A percentile compares a stretch with the other conserved stretches of the same genome.
phyloP scores from a whole-genome alignment of 805 yeast genomes.

The Starmerella asiatica region DNA sequence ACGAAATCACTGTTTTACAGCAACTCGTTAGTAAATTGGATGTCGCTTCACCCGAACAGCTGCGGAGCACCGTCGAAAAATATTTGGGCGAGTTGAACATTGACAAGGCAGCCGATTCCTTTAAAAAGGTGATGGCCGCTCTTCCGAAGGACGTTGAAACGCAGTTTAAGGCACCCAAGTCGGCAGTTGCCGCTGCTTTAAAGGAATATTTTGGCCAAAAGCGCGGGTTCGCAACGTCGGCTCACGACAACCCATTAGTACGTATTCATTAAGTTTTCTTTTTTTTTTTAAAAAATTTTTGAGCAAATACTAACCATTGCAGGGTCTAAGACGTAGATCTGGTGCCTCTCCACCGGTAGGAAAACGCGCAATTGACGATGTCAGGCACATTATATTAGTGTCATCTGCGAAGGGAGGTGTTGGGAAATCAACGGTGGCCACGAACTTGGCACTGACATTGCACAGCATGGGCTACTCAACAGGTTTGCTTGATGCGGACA shows the following conservation, averaged over 20 bases:
- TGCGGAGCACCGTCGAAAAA: slow-evolving; percentile 26
- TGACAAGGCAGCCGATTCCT: slow-evolving; percentile 10
- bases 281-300: neutral
- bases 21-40: slow-evolving; percentile 33
- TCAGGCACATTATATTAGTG: slow-evolving; percentile 47
- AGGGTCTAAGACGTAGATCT: slow-evolving; percentile 34
- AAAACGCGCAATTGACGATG: slow-evolving; percentile 42
- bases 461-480: slow-evolving; percentile 40
- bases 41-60: slow-evolving; percentile 36
- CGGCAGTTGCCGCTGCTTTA: slow-evolving; percentile 22
- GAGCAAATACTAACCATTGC: slow-evolving; percentile 13
- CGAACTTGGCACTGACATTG: slow-evolving; percentile 54
- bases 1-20: slow-evolving; percentile 34
- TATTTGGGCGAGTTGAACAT: slow-evolving; percentile 10
- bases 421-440: slow-evolving; percentile 60
- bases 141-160: slow-evolving; percentile 22
- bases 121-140: slow-evolving; percentile 12
- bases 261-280: slow-evolving; percentile 21
- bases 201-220: slow-evolving; percentile 13
- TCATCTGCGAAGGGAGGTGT: slow-evolving; percentile 75
- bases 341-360: slow-evolving; percentile 4
- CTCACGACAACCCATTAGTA: slow-evolving; percentile 44
- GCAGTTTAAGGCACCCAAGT: slow-evolving; percentile 25
- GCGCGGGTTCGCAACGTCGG: slow-evolving; percentile 23
- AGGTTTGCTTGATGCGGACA: slow-evolving; percentile 67